Percentiles rank a stretch among this genome's conserved stretches.
Evolutionary conservation across 176 grass and related monocot genomes (phyloP).

Genomic region (Elymus sibiricus): DNA sequence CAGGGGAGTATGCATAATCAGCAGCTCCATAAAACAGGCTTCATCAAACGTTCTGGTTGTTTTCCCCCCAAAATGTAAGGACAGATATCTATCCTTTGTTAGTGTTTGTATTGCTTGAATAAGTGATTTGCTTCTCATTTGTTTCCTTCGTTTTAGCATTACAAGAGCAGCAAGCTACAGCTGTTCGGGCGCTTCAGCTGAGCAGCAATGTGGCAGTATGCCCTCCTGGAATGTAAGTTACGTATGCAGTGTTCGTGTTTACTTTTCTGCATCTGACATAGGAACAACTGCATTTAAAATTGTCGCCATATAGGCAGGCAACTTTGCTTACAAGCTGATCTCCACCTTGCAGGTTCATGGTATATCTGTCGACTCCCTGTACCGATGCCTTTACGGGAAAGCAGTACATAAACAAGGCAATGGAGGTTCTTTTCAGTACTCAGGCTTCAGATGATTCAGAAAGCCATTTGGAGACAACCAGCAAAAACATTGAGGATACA

Average conservation of each 20-base stretch:
- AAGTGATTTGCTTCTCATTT: constrained; percentile 23
- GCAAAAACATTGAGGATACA: constrained; percentile 22
- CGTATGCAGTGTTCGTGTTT: constrained; percentile 14
- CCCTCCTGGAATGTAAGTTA: constrained; percentile 78
- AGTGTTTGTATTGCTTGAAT: constrained; percentile 10
- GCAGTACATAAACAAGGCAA: constrained; percentile 62
- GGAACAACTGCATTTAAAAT: constrained; percentile 15
- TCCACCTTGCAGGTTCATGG: constrained; percentile 61
- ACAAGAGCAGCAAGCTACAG: constrained; percentile 54
- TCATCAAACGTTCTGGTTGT: constrained; percentile 76
- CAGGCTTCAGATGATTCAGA: constrained; percentile 33
- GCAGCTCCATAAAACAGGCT: constrained; percentile 50
- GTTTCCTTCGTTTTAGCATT: constrained; percentile 62
- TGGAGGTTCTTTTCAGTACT: constrained; percentile 62
- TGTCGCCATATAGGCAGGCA: neutral
- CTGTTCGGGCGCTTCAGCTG: constrained; percentile 76
- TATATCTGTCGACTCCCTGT: constrained; percentile 79
- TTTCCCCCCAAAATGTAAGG: constrained; percentile 97
- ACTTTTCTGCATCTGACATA: constrained; percentile 5
- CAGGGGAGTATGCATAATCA: constrained; percentile 78
- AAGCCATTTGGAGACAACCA: constrained; percentile 28
- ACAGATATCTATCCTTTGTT: neutral
- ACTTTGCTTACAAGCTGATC: constrained; percentile 25
- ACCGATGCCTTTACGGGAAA: constrained; percentile 55
- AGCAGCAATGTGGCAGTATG: constrained; percentile 89